Conservation (phyloP, 345 rosid genomes). For the Erodium maritimum region DNA sequence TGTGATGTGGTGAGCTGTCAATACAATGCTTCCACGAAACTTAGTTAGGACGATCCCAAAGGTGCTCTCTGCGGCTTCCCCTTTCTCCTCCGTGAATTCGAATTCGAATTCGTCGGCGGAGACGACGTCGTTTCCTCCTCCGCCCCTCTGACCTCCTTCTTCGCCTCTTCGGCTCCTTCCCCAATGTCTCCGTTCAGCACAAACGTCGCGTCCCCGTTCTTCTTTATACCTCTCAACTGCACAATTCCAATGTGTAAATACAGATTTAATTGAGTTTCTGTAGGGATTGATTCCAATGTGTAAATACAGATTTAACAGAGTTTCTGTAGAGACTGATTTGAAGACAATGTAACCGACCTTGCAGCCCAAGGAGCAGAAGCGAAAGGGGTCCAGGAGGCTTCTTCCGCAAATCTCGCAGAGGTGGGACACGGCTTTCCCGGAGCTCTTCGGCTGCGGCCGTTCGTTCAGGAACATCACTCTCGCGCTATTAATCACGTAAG, state of each 20-base stretch:
- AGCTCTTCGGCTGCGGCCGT: constrained; percentile 10
- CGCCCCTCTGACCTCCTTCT: constrained; percentile 6
- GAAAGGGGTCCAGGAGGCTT: constrained; percentile 9
- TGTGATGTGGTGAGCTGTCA: background rate
- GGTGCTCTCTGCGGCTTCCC: constrained; percentile 40
- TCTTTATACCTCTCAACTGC: constrained; percentile 12
- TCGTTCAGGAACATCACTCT: constrained; percentile 13
- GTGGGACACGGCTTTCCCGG: constrained; percentile 4
- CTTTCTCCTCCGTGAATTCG: constrained; percentile 31
- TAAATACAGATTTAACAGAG: too few relatives aligned
- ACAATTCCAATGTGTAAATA: too few relatives aligned
- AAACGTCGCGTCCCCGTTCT: constrained; percentile 9
- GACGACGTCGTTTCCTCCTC: background rate
- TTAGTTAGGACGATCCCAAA: constrained; percentile 13
- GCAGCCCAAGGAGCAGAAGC: constrained; percentile 15
- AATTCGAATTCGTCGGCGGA: constrained; percentile 7
- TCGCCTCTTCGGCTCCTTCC: constrained; percentile 4
- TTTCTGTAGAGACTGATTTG: too few relatives aligned
- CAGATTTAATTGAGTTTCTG: too few relatives aligned
- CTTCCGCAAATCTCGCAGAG: constrained; percentile 9
- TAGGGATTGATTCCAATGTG: too few relatives aligned
- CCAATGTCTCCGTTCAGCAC: constrained; percentile 10
- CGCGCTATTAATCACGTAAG: constrained; percentile 12
- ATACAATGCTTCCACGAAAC: too few relatives aligned
- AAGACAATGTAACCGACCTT: constrained; percentile 11